Evolutionary conservation across 208 protist species (phyloP), one percentile per base, ranked within the genome.

Genomic region (Leishmania turanica): DNA sequence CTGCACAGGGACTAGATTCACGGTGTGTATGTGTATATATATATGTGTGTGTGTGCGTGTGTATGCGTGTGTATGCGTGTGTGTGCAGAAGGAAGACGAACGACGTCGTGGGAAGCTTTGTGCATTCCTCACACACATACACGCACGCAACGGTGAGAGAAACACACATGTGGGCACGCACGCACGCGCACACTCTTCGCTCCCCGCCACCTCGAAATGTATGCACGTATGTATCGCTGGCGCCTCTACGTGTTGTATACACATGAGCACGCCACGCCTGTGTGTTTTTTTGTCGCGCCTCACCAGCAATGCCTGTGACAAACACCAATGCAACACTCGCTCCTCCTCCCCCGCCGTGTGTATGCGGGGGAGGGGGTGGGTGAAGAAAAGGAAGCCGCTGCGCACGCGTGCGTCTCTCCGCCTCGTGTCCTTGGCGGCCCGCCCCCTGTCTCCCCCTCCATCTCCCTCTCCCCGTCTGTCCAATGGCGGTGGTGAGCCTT

Each of bases 161-260:
- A 0, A 42, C 40, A 69, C 40, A 53, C 54, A n/a, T 27, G 54
- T 60, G 6, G 24, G 54, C 54, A 69, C 27, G 34, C 54, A 69
- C 27, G 34, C 58, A 79, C 47, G 49, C 40, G 47, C 58, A n/a
- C 15, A 37, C 24, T 31, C 56, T n/a, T 62, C 56, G 19, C 56
- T 11, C 56, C 56, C 21, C 9, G 19, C 56, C 56, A 62, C 24
- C 15, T 62, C 7, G 27, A 62, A 7, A 24, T 34, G 60, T 65
- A 81, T 69, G 15, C 60, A 78, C 27, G 19, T 77, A 82, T 70
- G 68, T 75, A 78, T 70, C 19, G 1, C 42, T 40, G 76, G 49
- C 17, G 24, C 34, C 51, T 71, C 54, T 71, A 37, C 21, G 19
- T n/a, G 60, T 53, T 17, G 71, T 51, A 53, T 37, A 71, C 66